Conservation (phyloP, 1,284 basidiomycete species). For the Ceratobasidium sp. region DNA sequence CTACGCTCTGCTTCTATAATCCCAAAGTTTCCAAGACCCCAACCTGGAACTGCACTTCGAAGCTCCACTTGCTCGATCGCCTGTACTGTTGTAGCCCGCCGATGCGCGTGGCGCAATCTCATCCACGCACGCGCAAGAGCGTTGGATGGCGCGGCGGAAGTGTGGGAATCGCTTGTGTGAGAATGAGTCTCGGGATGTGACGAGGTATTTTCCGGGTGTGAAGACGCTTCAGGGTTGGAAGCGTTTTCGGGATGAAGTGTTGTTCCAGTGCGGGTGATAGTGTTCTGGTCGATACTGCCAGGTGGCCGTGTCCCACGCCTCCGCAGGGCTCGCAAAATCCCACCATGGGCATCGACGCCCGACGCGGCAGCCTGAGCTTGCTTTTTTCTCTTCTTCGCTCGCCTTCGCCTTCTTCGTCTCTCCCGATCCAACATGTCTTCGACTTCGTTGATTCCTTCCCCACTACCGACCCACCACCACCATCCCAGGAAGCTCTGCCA, state of each 20-base stretch:
- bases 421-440: conserved; percentile 74
- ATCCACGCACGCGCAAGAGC: conserved; percentile 61
- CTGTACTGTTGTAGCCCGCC: conserved; percentile 71
- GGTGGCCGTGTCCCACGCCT: conserved; percentile 31
- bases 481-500: conserved; percentile 90
- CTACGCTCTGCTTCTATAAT: conserved; percentile 60
- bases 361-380: conserved; percentile 53
- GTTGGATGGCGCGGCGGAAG: conserved; percentile 34
- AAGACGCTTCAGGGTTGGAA: conserved; percentile 38
- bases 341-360: conserved; percentile 13
- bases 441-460: conserved; percentile 72
- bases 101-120: conserved; percentile 69
- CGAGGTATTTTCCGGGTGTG: conserved; percentile 34
- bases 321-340: conserved; percentile 2
- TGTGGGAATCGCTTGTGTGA: conserved; percentile 28
- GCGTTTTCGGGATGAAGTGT: conserved; percentile 37
- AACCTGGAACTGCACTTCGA: conserved; percentile 62
- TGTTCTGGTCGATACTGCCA: not conserved
- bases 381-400: conserved; percentile 54
- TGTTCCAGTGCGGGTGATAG: not conserved
- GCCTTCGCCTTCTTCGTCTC: conserved; percentile 60
- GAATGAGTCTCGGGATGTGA: conserved; percentile 36
- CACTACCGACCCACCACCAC: conserved; percentile 99
- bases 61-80: conserved; percentile 71
- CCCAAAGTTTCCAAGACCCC: conserved; percentile 78